Evolutionary conservation across 2,329 filamentous ascomycete species (phyloP).

Genomic region (Aureobasidium musti): DNA sequence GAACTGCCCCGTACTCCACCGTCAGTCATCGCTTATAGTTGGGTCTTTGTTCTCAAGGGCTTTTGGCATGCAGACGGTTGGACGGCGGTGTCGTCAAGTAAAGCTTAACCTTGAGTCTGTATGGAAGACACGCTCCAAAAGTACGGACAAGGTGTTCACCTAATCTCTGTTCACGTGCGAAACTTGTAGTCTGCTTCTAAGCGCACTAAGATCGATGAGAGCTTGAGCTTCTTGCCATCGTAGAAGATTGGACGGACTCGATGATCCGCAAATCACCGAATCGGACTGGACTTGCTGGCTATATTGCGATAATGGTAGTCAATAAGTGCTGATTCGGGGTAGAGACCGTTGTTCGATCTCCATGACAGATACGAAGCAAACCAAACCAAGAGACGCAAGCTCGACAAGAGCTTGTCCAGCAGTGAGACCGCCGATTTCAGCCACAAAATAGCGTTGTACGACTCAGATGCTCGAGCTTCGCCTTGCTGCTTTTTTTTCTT

Average conservation of each 20-base stretch:
- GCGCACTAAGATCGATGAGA: slow-evolving; percentile 3
- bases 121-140: neutral
- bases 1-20: slow-evolving; percentile 1
- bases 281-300: neutral
- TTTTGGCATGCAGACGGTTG: neutral
- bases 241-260: slow-evolving; percentile 5
- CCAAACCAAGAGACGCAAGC: slow-evolving; percentile 7
- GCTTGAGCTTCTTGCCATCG: slow-evolving; percentile 24
- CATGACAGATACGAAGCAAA: slow-evolving; percentile 4
- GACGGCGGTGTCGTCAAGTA: slow-evolving; percentile 9
- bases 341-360: slow-evolving; percentile 18
- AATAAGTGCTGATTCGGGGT: neutral
- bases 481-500: slow-evolving; percentile 7
- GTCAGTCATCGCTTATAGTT: slow-evolving; percentile 1
- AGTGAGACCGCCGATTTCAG: slow-evolving; percentile 23
- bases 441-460: slow-evolving; percentile 24
- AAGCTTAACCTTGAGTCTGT: slow-evolving; percentile 19
- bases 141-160: slow-evolving; percentile 1
- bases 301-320: slow-evolving; percentile 20
- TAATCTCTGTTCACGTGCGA: neutral
- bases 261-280: slow-evolving; percentile 19
- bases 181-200: slow-evolving; percentile 2
- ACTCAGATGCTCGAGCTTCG: slow-evolving; percentile 22
- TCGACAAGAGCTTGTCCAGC: slow-evolving; percentile 1
- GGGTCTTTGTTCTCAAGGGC: neutral